Conservation (phyloP, 345 rosid genomes). For the Citrus medica region DNA sequence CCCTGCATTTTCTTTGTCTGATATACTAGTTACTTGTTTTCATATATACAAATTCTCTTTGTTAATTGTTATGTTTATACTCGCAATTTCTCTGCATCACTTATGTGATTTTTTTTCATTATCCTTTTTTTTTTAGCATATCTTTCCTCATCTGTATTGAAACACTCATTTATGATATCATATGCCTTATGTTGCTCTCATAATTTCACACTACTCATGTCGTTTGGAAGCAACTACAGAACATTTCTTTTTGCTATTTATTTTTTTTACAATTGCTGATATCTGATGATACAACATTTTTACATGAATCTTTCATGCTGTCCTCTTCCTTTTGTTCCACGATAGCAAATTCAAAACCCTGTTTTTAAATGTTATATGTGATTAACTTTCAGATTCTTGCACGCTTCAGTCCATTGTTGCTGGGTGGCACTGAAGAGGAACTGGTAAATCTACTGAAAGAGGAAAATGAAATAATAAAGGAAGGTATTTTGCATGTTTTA, state of each 20-base stretch:
- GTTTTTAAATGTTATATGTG: slow-evolving; percentile 6
- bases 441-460: slow-evolving; percentile 73
- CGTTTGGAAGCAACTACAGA: neutral
- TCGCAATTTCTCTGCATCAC: neutral
- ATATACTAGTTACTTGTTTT: neutral
- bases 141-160: neutral
- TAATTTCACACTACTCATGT: neutral
- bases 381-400: slow-evolving; percentile 70
- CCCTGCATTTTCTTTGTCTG: slow-evolving; percentile 3
- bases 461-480: slow-evolving; percentile 79
- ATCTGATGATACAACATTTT: neutral
- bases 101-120: neutral
- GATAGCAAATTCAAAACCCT: neutral
- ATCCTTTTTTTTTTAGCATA: neutral
- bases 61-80: neutral
- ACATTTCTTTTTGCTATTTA: too few relatives aligned
- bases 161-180: neutral
- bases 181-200: neutral
- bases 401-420: slow-evolving; percentile 72
- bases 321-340: neutral
- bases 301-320: neutral
- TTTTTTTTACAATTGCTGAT: neutral
- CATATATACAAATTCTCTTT: neutral
- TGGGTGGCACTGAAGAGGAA: slow-evolving; percentile 83
- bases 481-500: slow-evolving; percentile 87